Percentiles rank a stretch among this genome's conserved stretches.
phyloP scores from a whole-genome alignment of 768 basidiomycete genomes.

The Phylloporus arenicola region DNA sequence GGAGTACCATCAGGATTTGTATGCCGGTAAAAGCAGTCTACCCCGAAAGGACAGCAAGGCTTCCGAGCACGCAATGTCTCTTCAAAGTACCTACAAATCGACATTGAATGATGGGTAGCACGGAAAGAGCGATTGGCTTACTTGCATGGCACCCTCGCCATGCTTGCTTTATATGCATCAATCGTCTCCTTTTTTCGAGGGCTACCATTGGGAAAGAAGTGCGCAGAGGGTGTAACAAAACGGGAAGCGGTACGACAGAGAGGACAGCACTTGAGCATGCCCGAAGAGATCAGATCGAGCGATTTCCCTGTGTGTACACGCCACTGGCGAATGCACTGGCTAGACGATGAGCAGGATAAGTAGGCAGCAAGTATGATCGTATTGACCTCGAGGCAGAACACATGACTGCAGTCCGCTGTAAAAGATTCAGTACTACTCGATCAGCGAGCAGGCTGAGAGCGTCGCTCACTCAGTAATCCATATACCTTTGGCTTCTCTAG shows the following conservation, averaged over 20 bases:
- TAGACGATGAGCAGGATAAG: conserved; percentile 3
- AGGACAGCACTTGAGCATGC: conserved; percentile 71
- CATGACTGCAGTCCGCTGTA: conserved; percentile 66
- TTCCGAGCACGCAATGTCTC: conserved; percentile 39
- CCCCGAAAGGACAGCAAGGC: conserved; percentile 72
- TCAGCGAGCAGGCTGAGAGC: neutral
- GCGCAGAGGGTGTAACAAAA: conserved; percentile 71
- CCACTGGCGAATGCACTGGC: conserved; percentile 77
- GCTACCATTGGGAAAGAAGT: conserved; percentile 52
- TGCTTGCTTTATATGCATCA: conserved; percentile 64
- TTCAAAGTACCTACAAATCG: conserved; percentile 52
- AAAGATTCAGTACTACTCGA: conserved; percentile 5
- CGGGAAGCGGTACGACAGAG: conserved; percentile 65
- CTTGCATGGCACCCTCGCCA: conserved; percentile 67
- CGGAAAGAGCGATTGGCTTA: conserved; percentile 26
- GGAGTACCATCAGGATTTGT: conserved; percentile 59
- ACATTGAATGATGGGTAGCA: neutral
- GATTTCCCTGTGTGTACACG: conserved; percentile 54
- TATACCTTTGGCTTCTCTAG: conserved; percentile 66
- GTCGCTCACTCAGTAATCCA: conserved; percentile 57
- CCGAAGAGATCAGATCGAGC: conserved; percentile 46
- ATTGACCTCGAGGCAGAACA: conserved; percentile 68
- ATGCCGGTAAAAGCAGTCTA: conserved; percentile 80
- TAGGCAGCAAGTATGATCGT: neutral
- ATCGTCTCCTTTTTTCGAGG: conserved; percentile 47